phyloP scores from a whole-genome alignment of 164 flowering plant genomes.

The Malania oleifera region DNA sequence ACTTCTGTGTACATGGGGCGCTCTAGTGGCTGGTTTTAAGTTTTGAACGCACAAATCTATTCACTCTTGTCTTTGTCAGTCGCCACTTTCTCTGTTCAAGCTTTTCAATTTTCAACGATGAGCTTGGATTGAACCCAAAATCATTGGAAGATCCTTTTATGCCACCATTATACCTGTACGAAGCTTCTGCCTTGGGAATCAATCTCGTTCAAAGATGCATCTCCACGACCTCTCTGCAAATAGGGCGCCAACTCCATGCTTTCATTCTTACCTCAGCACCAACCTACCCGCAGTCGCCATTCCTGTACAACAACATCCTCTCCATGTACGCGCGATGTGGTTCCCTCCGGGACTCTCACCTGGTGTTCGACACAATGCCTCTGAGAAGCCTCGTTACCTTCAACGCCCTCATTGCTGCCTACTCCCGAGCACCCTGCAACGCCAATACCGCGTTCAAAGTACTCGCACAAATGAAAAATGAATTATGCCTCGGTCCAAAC shows the following conservation, averaged over 20 bases:
- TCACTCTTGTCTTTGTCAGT: too few species aligned
- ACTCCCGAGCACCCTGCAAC: constrained; percentile 32
- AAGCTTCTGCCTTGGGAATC: constrained; percentile 18
- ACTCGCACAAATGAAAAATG: constrained; percentile 31
- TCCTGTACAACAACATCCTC: constrained; percentile 59
- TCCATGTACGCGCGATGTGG: constrained; percentile 68
- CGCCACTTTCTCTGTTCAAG: too few species aligned
- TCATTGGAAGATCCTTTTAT: neutral
- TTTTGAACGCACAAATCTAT: too few species aligned
- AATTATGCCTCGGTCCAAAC: constrained; percentile 43
- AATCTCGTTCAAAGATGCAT: constrained; percentile 53
- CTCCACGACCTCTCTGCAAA: constrained; percentile 35
- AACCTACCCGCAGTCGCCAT: constrained; percentile 30
- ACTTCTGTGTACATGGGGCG: too few species aligned
- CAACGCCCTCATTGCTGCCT: constrained; percentile 69
- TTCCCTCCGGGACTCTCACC: constrained; percentile 39
- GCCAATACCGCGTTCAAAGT: constrained; percentile 33
- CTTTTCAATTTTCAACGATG: too few species aligned
- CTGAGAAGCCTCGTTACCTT: constrained; percentile 59
- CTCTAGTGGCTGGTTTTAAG: too few species aligned
- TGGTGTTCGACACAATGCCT: constrained; percentile 77
- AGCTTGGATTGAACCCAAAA: too few species aligned
- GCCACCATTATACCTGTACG: constrained; percentile 17
- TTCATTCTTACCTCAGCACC: constrained; percentile 44
- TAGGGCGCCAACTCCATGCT: constrained; percentile 75